Evolutionary conservation across 2,329 filamentous ascomycete species (phyloP).

Genomic region (Trichoderma koningii): DNA sequence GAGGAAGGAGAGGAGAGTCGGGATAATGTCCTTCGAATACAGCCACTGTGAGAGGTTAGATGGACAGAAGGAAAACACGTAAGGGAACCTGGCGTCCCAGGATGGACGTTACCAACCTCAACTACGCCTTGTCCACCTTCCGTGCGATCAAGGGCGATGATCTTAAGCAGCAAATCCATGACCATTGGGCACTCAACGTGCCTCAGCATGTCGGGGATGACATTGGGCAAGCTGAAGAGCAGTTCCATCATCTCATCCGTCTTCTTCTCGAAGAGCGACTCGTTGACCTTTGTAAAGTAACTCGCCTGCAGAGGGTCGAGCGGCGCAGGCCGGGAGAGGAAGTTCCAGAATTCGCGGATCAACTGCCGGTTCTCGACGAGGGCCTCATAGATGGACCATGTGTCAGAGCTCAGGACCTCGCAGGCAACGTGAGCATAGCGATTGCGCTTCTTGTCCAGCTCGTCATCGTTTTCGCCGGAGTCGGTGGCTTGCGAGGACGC

Average conservation of each 20-base stretch:
- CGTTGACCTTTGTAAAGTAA: constrained; percentile 98
- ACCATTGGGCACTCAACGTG: constrained; percentile 98
- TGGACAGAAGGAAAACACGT: constrained; percentile 1
- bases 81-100: not conserved
- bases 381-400: constrained; percentile 94
- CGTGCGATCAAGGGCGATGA: constrained; percentile 91
- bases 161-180: constrained; percentile 95
- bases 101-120: constrained; percentile 62
- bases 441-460: constrained; percentile 85
- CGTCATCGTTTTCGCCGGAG: constrained; percentile 62
- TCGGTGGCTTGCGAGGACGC: constrained; percentile 56
- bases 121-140: constrained; percentile 91
- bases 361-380: constrained; percentile 81
- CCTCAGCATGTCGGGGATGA: constrained; percentile 81
- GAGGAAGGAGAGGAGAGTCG: constrained; percentile 81
- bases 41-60: constrained; percentile 67
- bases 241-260: constrained; percentile 95
- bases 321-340: constrained; percentile 78
- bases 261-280: constrained; percentile 96
- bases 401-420: constrained; percentile 91
- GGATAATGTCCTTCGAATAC: constrained; percentile 84
- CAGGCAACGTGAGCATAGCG: constrained; percentile 93
- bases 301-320: constrained; percentile 92
- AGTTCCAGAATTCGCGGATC: constrained; percentile 86
- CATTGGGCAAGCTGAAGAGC: constrained; percentile 78